A percentile compares a stretch with the other conserved stretches of the same genome.
These are phyloP conservation scores for Rubus parviflorus DNA, from an alignment of 306 rosid genomes.

Conservation along the genomic window DNA sequence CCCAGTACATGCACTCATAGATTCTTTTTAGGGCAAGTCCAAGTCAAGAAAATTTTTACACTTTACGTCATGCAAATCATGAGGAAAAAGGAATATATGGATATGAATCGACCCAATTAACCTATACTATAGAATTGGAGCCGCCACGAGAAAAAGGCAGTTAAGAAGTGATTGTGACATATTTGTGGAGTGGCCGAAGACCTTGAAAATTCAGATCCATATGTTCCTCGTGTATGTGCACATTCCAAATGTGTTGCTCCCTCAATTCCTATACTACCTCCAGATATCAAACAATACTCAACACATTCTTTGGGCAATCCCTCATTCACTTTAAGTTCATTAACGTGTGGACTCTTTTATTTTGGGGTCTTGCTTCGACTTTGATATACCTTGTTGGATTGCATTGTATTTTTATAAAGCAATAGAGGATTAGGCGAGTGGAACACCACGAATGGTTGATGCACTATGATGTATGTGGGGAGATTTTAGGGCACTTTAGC, in stretches of 20 bases:
- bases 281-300: background rate
- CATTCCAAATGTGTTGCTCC: constrained; percentile 2
- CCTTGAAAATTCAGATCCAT: background rate
- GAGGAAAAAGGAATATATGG: background rate
- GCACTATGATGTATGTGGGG: too few species aligned
- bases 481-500: too few species aligned
- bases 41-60: background rate
- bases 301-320: too few species aligned
- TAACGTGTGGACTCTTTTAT: background rate
- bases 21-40: background rate
- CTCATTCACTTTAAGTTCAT: background rate
- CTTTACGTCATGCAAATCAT: constrained; percentile 5
- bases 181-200: background rate
- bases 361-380: background rate
- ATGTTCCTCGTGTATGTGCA: background rate
- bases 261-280: background rate
- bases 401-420: too few species aligned
- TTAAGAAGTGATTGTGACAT: background rate
- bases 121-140: background rate
- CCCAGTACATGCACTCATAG: background rate
- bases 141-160: constrained; percentile 8
- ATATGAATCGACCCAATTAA: background rate
- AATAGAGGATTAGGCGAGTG: background rate
- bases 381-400: background rate
- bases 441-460: background rate